Evolutionary conservation across 768 basidiomycete species (phyloP).

Genomic region (Russula dissimulans): DNA sequence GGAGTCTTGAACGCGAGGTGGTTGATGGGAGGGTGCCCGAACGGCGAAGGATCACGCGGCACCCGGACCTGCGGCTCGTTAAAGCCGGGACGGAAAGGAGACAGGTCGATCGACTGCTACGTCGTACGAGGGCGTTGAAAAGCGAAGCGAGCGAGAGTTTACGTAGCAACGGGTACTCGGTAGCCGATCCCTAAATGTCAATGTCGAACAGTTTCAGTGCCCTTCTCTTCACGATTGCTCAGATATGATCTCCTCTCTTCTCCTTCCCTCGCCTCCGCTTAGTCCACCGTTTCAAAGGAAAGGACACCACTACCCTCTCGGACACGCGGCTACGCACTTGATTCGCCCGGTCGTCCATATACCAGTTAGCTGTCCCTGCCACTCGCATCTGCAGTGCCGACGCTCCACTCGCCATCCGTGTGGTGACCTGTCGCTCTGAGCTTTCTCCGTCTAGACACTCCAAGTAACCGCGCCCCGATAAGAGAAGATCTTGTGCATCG

Average conservation of each 20-base stretch:
- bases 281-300: slow-evolving; percentile 2
- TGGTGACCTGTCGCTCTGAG: not conserved
- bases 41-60: not conserved
- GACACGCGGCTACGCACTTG: slow-evolving; percentile 3
- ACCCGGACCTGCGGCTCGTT: not conserved
- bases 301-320: not conserved
- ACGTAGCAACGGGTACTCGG: slow-evolving; percentile 3
- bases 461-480: not conserved
- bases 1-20: slow-evolving; percentile 14
- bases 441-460: not conserved
- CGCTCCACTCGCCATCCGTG: not conserved
- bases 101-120: not conserved
- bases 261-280: not conserved
- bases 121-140: no score
- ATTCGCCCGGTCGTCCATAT: not conserved
- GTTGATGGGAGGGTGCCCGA: not conserved
- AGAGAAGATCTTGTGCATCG: not conserved
- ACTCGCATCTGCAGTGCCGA: not conserved
- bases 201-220: slow-evolving; percentile 6
- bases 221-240: slow-evolving; percentile 9
- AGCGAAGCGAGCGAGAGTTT: no score
- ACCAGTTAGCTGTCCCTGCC: not conserved
- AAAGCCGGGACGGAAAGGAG: slow-evolving; percentile 3
- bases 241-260: slow-evolving; percentile 1
- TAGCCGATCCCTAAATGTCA: slow-evolving; percentile 4